Evolutionary conservation across 2,329 filamentous ascomycete species (phyloP).

Genomic region (Arthrinium puccinioides): DNA sequence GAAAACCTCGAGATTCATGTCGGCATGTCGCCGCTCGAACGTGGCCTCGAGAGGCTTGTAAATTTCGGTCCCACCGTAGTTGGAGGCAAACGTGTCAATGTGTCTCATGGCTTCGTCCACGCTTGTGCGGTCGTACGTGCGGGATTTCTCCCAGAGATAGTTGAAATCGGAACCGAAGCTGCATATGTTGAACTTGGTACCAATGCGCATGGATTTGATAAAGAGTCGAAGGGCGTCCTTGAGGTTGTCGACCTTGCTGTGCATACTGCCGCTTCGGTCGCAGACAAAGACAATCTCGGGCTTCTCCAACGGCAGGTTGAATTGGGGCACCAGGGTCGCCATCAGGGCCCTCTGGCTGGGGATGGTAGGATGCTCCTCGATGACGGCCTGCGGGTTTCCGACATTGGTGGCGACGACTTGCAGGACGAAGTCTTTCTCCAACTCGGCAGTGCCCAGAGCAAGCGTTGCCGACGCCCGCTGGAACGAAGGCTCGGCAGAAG

Average conservation of each 20-base stretch:
- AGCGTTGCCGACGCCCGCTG: conserved; percentile 57
- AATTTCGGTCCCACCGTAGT: conserved; percentile 50
- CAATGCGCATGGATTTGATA: conserved; percentile 56
- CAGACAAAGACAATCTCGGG: conserved; percentile 66
- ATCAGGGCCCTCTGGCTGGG: conserved; percentile 59
- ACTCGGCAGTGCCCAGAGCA: conserved; percentile 39
- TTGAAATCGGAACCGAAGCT: conserved; percentile 48
- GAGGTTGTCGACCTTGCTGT: conserved; percentile 42
- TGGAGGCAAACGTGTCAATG: conserved; percentile 31
- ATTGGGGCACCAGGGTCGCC: conserved; percentile 63
- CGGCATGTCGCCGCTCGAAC: conserved; percentile 33
- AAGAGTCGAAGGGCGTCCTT: conserved; percentile 53
- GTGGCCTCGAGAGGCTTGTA: conserved; percentile 34
- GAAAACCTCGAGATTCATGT: conserved; percentile 45
- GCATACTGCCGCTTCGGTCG: conserved; percentile 65
- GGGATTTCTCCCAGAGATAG: conserved; percentile 42
- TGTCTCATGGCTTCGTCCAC: conserved; percentile 35
- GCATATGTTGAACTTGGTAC: conserved; percentile 63
- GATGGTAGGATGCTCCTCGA: conserved; percentile 58
- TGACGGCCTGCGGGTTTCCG: conserved; percentile 53
- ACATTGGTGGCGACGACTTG: conserved; percentile 55
- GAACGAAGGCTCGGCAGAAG: conserved; percentile 40
- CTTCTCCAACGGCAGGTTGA: conserved; percentile 46
- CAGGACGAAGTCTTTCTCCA: conserved; percentile 61
- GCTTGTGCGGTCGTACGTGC: conserved; percentile 34